Base-by-base conservation (phyloP, 768 basidiomycete genomes). In the Lentinula sp. region DNA sequence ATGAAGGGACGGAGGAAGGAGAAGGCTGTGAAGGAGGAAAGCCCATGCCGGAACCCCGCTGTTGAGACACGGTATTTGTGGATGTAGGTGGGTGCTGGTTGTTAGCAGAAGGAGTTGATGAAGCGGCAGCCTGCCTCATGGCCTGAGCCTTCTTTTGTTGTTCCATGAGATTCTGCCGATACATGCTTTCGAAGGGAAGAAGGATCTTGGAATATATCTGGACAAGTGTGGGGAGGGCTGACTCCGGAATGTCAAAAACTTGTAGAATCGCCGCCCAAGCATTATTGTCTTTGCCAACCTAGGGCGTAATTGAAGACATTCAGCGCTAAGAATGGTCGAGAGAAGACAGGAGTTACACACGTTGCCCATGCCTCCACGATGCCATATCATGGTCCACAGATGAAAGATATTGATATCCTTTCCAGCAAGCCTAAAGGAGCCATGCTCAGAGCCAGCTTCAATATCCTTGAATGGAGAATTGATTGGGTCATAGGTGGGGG, bases 401-500 rank as follows among this genome's bases (percentile, higher is more conserved):
- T 80, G 88, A 71, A 88, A 86, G n/a, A 93, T 71, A 69, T 90
- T 87, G 49, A 93, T 73, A 65, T 92, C 90, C 70, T 81, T 87
- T 16, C 88, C 89, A 2, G 85, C 87, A 18, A 93, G 68, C 52
- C 84, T 83, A 70, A 93, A 78, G 43, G 79, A 73, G 36, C 92
- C 91, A 10, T 79, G 65, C 63, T 89, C 88, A 9, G 76, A 68
- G 10, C 85, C 81, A 32, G 81, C 76, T 62, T 92, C 89, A 62
- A 93, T 74, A 57, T 74, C 73, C 67, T 84, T 83, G 86, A 87
- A 93, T 20, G 74, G 79, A 0, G 90, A 85, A 46, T 74, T 79
- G 49, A 70, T 71, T 32, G 82, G 85, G 70, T 93, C 90, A 64
- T 84, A 93, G 56, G 74, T 76, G 4, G 81, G 76, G 55, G 79